Conservation (phyloP, 176 grass and related monocot species). For the Saccharum spontaneum region DNA sequence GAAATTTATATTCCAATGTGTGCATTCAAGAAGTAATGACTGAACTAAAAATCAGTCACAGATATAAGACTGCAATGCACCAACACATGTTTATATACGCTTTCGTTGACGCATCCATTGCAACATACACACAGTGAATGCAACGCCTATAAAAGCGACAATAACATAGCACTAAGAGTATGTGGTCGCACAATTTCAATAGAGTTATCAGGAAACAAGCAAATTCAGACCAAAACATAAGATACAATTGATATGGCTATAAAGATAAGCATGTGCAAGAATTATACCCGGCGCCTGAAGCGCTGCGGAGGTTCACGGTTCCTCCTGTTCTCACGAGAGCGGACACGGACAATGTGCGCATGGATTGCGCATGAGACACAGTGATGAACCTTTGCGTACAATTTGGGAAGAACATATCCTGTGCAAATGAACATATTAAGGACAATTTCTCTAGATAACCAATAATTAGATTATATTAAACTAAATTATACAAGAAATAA, state of each 20-base stretch:
- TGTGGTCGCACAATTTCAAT: neutral
- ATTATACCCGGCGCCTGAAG: constrained; percentile 69
- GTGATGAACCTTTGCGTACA: constrained; percentile 67
- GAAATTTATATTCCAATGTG: neutral
- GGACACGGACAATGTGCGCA: constrained; percentile 61
- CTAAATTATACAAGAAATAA: neutral
- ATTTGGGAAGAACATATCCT: constrained; percentile 66
- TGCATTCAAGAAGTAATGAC: constrained; percentile 7
- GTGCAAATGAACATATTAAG: neutral
- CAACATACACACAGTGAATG: constrained; percentile 38
- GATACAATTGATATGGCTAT: neutral
- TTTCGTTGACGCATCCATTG: constrained; percentile 64
- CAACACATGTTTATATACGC: constrained; percentile 47
- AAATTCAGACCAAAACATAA: neutral
- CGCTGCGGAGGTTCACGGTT: constrained; percentile 62
- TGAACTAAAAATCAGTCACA: constrained; percentile 8
- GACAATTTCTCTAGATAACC: neutral
- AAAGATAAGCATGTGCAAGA: neutral
- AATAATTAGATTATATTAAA: neutral
- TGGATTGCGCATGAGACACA: constrained; percentile 71
- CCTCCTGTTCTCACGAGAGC: constrained; percentile 59
- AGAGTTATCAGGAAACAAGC: neutral
- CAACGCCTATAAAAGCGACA: constrained; percentile 65
- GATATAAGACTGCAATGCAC: constrained; percentile 33
- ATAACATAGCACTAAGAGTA: neutral